Conservation (phyloP, 2,329 filamentous ascomycete species). For the Fusarium virguliforme region DNA sequence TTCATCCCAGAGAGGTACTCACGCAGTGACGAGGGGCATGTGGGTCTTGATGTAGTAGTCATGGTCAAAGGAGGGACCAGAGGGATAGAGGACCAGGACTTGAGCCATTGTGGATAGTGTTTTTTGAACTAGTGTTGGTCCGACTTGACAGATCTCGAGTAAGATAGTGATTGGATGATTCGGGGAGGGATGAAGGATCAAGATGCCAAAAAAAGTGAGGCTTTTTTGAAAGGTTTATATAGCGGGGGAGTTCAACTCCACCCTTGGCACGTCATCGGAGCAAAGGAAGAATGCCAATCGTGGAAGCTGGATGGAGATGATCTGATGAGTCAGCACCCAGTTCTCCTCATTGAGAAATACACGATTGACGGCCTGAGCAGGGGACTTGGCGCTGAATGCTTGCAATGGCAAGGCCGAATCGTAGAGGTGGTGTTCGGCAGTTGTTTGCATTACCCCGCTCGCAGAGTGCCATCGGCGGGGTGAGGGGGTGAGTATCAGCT, state of each 20-base stretch:
- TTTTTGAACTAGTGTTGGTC: background rate
- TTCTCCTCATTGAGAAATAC: background rate
- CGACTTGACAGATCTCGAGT: background rate
- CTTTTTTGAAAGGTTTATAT: conserved; percentile 8
- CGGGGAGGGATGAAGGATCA: background rate
- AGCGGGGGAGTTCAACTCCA: conserved; percentile 1
- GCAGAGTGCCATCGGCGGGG: background rate
- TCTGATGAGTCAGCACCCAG: conserved; percentile 9
- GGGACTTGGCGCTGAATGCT: background rate
- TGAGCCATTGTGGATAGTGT: conserved; percentile 42
- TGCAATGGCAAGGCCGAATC: background rate
- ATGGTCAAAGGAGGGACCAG: conserved; percentile 48
- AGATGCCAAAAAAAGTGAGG: background rate
- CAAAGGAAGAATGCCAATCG: conserved; percentile 7
- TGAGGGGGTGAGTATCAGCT: background rate
- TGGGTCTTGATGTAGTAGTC: conserved; percentile 50
- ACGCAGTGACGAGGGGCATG: conserved; percentile 49
- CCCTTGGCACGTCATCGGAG: background rate
- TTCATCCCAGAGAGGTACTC: conserved; percentile 12
- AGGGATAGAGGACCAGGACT: conserved; percentile 49
- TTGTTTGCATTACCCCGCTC: background rate
- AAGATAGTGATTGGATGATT: background rate
- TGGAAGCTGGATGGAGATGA: background rate
- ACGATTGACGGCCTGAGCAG: background rate
- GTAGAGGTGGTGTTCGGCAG: background rate